Percentiles rank a stretch among this genome's conserved stretches.
phyloP scores from a whole-genome alignment of 345 rosid genomes.

The Rubroshorea leprosula region DNA sequence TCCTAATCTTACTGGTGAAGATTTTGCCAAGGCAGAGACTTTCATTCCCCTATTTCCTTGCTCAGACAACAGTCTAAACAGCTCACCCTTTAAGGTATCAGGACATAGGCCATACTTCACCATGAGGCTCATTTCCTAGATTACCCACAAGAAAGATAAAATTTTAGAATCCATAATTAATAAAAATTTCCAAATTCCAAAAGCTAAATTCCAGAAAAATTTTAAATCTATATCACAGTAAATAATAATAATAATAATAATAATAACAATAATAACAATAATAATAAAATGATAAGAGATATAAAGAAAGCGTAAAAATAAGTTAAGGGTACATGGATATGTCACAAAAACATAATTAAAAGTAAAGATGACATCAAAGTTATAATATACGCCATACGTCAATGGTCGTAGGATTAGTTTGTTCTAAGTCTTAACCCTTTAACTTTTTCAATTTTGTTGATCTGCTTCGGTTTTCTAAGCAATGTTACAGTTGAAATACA shows the following conservation, averaged over 20 bases:
- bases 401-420: too few species aligned
- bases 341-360: too few species aligned
- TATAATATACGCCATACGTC: too few species aligned
- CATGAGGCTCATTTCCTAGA: constrained; percentile 79
- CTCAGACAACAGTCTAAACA: constrained; percentile 56
- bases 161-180: not conserved
- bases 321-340: too few species aligned
- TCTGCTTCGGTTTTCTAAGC: not conserved
- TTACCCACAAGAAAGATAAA: not conserved
- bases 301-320: too few species aligned
- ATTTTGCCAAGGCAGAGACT: constrained; percentile 66
- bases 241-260: not conserved
- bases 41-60: constrained; percentile 68
- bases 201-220: not conserved
- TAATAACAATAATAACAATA: too few species aligned
- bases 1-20: constrained; percentile 40
- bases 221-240: not conserved
- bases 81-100: constrained; percentile 79
- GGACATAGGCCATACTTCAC: constrained; percentile 56
- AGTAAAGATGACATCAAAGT: too few species aligned
- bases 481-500: not conserved
- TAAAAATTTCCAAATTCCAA: constrained; percentile 2
- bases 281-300: too few species aligned
- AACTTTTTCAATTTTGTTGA: not conserved
- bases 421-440: not conserved